phyloP scores from a whole-genome alignment of 148 eudicot genomes.

The Oxyria digyna region DNA sequence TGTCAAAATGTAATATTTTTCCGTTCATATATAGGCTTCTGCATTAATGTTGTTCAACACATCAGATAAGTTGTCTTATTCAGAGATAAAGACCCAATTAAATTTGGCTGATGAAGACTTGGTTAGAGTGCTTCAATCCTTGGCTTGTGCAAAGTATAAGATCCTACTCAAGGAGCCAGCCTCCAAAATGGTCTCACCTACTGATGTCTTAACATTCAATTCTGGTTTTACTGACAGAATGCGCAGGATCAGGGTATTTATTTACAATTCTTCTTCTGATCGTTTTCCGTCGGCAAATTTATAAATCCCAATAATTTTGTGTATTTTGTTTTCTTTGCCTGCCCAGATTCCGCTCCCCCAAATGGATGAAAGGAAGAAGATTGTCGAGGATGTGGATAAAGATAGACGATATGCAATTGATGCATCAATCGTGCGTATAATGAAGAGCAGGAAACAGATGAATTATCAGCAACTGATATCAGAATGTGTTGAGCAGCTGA shows the following conservation, averaged over 20 bases:
- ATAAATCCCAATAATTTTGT: not conserved
- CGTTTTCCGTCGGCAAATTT: not conserved
- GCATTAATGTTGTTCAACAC: conserved; percentile 37
- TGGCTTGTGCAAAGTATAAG: conserved; percentile 35
- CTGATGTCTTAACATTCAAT: conserved; percentile 29
- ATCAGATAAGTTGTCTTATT: conserved; percentile 27
- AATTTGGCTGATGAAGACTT: conserved; percentile 36
- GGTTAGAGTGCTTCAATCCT: conserved; percentile 34
- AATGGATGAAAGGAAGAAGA: conserved; percentile 33
- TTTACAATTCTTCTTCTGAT: not conserved
- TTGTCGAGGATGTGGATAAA: conserved; percentile 41
- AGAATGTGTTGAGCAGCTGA: conserved; percentile 35
- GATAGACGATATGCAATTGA: conserved; percentile 38
- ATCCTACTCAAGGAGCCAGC: conserved; percentile 28
- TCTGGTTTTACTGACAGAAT: conserved; percentile 32
- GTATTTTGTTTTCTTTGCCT: not conserved
- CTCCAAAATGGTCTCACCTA: conserved; percentile 22
- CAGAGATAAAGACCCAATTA: conserved; percentile 27
- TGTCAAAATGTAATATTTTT: not conserved
- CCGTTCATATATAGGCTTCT: conserved; percentile 22
- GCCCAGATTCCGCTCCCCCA: conserved; percentile 33
- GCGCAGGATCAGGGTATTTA: conserved; percentile 33
- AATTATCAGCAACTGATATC: conserved; percentile 30
- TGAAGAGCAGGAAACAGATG: conserved; percentile 31
- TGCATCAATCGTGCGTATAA: conserved; percentile 34